These are phyloP conservation scores for Phytopythium helicoides DNA, from an alignment of 352 stramenopile species.

Conservation along the genomic window DNA sequence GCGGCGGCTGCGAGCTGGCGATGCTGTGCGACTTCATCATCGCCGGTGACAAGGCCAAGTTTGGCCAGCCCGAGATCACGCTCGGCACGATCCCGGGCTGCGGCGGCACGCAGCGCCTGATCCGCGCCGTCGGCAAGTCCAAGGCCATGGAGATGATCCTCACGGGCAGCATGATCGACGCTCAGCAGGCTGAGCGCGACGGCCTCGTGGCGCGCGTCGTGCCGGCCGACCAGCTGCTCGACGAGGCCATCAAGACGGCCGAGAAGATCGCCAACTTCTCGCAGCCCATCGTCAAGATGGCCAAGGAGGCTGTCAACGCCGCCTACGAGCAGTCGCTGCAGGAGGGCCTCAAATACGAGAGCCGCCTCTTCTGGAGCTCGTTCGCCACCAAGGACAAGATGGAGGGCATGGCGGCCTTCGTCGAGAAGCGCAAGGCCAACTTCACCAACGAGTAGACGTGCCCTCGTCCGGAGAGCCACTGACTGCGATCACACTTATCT, in stretches of 20 bases:
- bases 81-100: constrained; percentile 97
- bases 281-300: constrained; percentile 94
- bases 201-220: constrained; percentile 95
- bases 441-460: constrained; percentile 92
- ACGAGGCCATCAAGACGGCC: constrained; percentile 95
- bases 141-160: constrained; percentile 99
- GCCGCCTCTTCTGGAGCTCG: constrained; percentile 97
- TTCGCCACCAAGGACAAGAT: constrained; percentile 95
- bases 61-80: constrained; percentile 98
- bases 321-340: constrained; percentile 92
- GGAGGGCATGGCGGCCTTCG: constrained; percentile 97
- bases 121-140: constrained; percentile 96
- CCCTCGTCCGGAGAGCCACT: too few relatives aligned
- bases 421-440: constrained; percentile 95
- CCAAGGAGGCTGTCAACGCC: constrained; percentile 96
- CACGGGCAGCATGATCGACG: constrained; percentile 97
- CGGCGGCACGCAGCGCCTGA: constrained; percentile 96
- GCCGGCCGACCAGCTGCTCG: constrained; percentile 89
- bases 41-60: constrained; percentile 95
- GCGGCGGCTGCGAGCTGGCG: constrained; percentile 97
- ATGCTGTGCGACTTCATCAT: constrained; percentile 99
- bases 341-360: constrained; percentile 96
- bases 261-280: constrained; percentile 96
- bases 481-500: too few relatives aligned
- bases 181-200: constrained; percentile 92